Evolutionary conservation across 805 yeast genomes (phyloP), one percentile per base, ranked within the genome.

Genomic region (Yarrowia sp.): DNA sequence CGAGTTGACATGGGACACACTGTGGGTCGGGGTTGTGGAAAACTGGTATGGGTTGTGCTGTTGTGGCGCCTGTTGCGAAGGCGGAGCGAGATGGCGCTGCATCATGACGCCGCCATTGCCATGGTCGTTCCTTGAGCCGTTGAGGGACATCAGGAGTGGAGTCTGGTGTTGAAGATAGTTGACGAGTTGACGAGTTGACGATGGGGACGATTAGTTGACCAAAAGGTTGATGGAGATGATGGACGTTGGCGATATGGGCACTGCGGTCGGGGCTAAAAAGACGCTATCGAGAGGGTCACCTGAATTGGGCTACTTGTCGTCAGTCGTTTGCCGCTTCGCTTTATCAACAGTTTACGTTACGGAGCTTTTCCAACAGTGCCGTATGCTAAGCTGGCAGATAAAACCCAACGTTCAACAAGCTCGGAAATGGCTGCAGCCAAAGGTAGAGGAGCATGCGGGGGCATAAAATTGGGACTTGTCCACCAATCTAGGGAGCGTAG

Each of bases 321-420:
- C 53, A 17, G 34, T 47, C 53, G 38, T 30, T 50, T 50, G 55
- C 55, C 55, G 52, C 52, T 30, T 30, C 38, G 58, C 42, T 52
- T 52, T 52, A 52, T 52, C 58, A 52, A 52, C 58, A 52, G 58
- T 52, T 52, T 52, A 52, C 58, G 58, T 52, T 52, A 36, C 58
- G 58, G 58, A 52, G 58, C 58, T 55, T 55, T 55, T 55, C 61
- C 61, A 53, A 20, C 60, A 39, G 61, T 55, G 61, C 61, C 61
- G 61, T 55, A 55, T 55, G 61, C 61, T 55, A 55, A 55, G 46
- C 46, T 55, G 61, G 61, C 61, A 55, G 61, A 55, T 55, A 55
- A 55, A 55, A 55, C 61, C 61, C 61, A 55, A 55, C 61, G 61
- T 55, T 55, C 61, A 55, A 55, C 61, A 55, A 55, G 61, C 61